Conservation (phyloP, 208 protist species). For the Borovskyia barvae region DNA sequence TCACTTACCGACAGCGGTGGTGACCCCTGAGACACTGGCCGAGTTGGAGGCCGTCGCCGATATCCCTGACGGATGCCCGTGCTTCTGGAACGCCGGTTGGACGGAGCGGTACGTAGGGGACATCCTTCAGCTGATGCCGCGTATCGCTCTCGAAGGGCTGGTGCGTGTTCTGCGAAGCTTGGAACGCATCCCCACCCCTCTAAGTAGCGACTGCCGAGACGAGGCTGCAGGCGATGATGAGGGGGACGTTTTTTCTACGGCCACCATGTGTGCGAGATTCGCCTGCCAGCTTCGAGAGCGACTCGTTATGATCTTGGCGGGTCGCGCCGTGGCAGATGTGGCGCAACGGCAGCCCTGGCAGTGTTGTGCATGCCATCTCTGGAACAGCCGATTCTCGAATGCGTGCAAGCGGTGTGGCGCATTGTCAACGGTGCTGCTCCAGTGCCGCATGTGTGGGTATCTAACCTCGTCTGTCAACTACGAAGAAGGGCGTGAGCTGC, state of each 20-base stretch:
- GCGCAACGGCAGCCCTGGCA: conserved; percentile 51
- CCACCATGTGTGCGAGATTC: no score
- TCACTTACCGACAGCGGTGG: no score
- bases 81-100: conserved; percentile 18
- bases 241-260: no score
- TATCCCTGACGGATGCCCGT: no score
- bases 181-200: not conserved
- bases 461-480: conserved; percentile 39
- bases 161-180: conserved; percentile 1
- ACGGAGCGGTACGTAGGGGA: conserved; percentile 27
- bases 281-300: conserved; percentile 3
- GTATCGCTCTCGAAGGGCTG: conserved; percentile 33
- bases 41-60: no score
- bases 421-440: conserved; percentile 41
- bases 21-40: no score
- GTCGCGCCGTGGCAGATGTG: conserved; percentile 14
- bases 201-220: no score
- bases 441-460: conserved; percentile 45
- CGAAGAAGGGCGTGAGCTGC: conserved; percentile 4
- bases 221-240: no score
- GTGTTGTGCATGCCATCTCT: conserved; percentile 51
- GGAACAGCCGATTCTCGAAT: conserved; percentile 46
- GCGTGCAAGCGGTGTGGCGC: conserved; percentile 51
- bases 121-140: conserved; percentile 21
- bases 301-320: not conserved